These are phyloP conservation scores for Candida vartiovaarae DNA, from an alignment of 805 yeast genomes.

Conservation along the genomic window DNA sequence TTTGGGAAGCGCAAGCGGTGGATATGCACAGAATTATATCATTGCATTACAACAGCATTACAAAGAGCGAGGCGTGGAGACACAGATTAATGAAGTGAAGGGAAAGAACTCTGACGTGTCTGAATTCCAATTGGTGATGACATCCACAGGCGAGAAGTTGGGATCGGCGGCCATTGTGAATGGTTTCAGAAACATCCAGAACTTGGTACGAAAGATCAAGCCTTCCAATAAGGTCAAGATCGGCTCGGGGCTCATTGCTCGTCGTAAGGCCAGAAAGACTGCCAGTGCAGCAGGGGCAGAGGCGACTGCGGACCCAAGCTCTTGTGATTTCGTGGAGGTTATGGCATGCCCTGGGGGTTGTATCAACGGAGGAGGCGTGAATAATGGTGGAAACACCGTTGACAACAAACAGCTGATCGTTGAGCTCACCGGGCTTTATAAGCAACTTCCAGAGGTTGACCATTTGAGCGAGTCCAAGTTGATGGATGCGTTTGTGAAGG, in stretches of 20 bases:
- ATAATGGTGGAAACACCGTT: slow-evolving; percentile 11
- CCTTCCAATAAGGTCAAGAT: slow-evolving; percentile 21
- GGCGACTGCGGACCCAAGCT: slow-evolving; percentile 48
- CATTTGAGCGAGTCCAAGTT: slow-evolving; percentile 24
- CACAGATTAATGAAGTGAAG: slow-evolving; percentile 32
- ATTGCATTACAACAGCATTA: slow-evolving; percentile 27
- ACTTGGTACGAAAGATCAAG: slow-evolving; percentile 71
- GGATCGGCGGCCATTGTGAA: slow-evolving; percentile 64
- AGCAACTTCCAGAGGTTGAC: slow-evolving; percentile 24
- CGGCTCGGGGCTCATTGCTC: slow-evolving; percentile 22
- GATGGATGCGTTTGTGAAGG: slow-evolving; percentile 27
- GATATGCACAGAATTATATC: slow-evolving; percentile 72
- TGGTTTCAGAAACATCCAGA: slow-evolving; percentile 93
- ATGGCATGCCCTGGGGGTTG: slow-evolving; percentile 99
- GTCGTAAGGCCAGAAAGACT: slow-evolving; percentile 15
- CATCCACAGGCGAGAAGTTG: slow-evolving; percentile 30
- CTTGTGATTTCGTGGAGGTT: slow-evolving; percentile 79
- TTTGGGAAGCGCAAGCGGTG: slow-evolving; percentile 82
- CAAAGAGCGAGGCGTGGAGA: slow-evolving; percentile 12
- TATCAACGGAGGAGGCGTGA: slow-evolving; percentile 93
- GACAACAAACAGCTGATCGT: slow-evolving; percentile 11
- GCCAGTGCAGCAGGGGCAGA: not conserved
- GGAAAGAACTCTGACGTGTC: slow-evolving; percentile 70
- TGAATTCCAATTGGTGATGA: slow-evolving; percentile 53
- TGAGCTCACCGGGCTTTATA: slow-evolving; percentile 26